These are phyloP conservation scores for Scorias spongiosa DNA, from an alignment of 2,329 filamentous ascomycete species.

Conservation along the genomic window DNA sequence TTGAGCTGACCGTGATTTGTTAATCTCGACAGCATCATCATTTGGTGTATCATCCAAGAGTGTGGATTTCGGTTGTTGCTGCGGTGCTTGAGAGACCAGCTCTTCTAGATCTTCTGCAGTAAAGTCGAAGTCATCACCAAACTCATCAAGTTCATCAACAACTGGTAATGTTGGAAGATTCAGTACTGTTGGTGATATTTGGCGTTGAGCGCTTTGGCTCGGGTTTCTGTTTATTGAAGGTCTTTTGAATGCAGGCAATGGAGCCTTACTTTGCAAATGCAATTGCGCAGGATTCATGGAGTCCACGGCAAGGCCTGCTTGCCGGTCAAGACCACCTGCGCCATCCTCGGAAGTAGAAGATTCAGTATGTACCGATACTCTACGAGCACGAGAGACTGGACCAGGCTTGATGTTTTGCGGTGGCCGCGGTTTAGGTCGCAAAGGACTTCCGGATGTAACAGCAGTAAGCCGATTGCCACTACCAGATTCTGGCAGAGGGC, in stretches of 20 bases:
- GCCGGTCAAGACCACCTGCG: not conserved
- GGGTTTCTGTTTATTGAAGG: constrained; percentile 13
- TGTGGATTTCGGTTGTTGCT: constrained; percentile 6
- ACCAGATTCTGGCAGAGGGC: constrained; percentile 26
- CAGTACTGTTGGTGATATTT: not conserved
- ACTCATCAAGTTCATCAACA: constrained; percentile 24
- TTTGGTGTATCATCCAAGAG: constrained; percentile 33
- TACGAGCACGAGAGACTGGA: not conserved
- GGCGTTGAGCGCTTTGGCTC: constrained; percentile 5
- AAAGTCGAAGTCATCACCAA: constrained; percentile 32
- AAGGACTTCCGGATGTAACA: constrained; percentile 6
- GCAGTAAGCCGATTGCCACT: constrained; percentile 1
- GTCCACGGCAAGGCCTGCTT: not conserved
- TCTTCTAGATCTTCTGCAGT: constrained; percentile 44
- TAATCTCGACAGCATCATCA: constrained; percentile 3
- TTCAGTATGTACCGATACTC: not conserved
- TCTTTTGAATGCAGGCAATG: constrained; percentile 18
- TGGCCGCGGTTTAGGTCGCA: constrained; percentile 5
- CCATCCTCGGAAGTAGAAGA: not conserved
- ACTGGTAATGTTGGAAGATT: constrained; percentile 1
- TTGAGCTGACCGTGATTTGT: not conserved
- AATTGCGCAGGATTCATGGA: constrained; percentile 8
- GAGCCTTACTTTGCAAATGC: constrained; percentile 18
- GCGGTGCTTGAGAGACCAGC: constrained; percentile 29
- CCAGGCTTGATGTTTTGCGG: not conserved